phyloP scores from a whole-genome alignment of 179 eudicot genomes.

The Spinacia oleracea region DNA sequence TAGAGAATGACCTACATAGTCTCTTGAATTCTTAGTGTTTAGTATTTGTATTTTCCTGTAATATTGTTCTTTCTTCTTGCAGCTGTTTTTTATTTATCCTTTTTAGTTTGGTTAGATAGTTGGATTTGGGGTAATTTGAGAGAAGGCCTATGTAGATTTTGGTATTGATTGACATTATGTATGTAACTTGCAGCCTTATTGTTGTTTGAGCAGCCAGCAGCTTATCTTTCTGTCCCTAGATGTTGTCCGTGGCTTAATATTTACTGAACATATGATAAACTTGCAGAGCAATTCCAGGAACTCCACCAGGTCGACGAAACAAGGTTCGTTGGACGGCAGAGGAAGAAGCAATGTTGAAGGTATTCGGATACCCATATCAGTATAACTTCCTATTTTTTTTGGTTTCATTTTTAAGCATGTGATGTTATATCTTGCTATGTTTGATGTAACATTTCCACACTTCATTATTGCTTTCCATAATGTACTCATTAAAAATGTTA shows the following conservation, averaged over 20 bases:
- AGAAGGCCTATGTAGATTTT: not conserved
- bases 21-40: not conserved
- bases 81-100: not conserved
- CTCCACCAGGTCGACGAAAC: constrained; percentile 41
- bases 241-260: not conserved
- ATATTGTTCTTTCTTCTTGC: not conserved
- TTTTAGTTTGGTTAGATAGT: not conserved
- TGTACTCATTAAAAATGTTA: not conserved
- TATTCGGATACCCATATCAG: not conserved
- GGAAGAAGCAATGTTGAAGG: constrained; percentile 58
- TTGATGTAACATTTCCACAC: not conserved
- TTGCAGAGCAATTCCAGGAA: constrained; percentile 41
- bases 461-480: not conserved
- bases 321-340: constrained; percentile 47
- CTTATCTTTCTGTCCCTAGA: not conserved
- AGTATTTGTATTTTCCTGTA: not conserved
- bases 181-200: not conserved
- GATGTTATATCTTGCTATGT: not conserved
- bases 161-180: not conserved
- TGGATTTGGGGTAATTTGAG: not conserved
- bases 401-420: constrained; percentile 8
- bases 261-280: not conserved
- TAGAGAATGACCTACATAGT: not conserved
- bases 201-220: not conserved
- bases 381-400: constrained; percentile 1